Percentiles rank a stretch among this genome's conserved stretches.
Evolutionary conservation across 202 grass and related monocot genomes (phyloP).

Genomic region (Zizania palustris): DNA sequence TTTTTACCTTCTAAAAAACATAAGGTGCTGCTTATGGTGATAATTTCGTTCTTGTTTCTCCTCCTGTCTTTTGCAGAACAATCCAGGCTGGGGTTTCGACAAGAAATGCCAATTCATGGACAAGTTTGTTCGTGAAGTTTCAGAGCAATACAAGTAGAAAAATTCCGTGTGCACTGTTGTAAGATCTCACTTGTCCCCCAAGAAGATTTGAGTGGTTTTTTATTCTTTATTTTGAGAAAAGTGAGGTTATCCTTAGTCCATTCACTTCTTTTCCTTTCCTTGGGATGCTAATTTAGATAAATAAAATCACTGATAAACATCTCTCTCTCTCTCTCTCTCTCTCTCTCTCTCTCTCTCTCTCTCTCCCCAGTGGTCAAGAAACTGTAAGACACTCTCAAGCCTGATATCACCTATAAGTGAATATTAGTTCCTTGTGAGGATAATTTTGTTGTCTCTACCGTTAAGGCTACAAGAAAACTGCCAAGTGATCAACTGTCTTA

Average conservation of each 20-base stretch:
- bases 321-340: too few relatives aligned
- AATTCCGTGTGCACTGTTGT: conserved; percentile 35
- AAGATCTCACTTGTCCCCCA: conserved; percentile 39
- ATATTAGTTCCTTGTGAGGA: background rate
- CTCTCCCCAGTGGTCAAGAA: background rate
- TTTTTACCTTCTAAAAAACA: conserved; percentile 1
- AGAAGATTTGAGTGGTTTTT: conserved; percentile 22
- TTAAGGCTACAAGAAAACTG: background rate
- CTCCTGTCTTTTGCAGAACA: conserved; percentile 61
- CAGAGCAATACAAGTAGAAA: conserved; percentile 71
- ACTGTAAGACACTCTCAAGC: background rate
- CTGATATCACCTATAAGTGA: background rate
- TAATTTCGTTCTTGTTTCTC: conserved; percentile 20
- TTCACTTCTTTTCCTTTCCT: too few relatives aligned
- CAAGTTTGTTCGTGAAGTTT: conserved; percentile 82
- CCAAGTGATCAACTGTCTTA: background rate
- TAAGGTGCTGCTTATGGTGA: background rate
- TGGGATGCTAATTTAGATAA: too few relatives aligned
- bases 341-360: too few relatives aligned
- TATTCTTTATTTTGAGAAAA: conserved; percentile 13
- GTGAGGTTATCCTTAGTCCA: too few relatives aligned
- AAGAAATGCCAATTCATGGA: conserved; percentile 92
- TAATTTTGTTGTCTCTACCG: background rate
- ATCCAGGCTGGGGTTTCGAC: conserved; percentile 81
- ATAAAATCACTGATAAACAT: too few relatives aligned